A percentile compares a stretch with the other conserved stretches of the same genome.
phyloP scores from a whole-genome alignment of 2,329 filamentous ascomycete genomes.

The Zopfia rhizophila region DNA sequence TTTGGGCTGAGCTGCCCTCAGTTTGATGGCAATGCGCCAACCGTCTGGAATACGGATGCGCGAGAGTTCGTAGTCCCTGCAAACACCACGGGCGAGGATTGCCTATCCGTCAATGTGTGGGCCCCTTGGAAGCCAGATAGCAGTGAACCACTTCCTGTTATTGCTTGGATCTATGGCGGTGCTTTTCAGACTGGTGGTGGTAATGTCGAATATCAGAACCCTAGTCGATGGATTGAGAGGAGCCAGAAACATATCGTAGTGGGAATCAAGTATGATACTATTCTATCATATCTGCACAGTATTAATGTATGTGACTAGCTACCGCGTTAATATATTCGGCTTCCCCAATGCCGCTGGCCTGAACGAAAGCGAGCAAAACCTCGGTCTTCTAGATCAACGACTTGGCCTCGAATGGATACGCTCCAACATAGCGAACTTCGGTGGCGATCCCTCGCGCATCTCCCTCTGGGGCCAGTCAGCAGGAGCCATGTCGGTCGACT shows the following conservation, averaged over 20 bases:
- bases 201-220: conserved; percentile 56
- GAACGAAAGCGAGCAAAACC: conserved; percentile 29
- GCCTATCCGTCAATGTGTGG: conserved; percentile 60
- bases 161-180: conserved; percentile 62
- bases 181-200: conserved; percentile 57
- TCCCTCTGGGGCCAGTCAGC: conserved; percentile 42
- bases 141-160: conserved; percentile 52
- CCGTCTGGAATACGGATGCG: conserved; percentile 36
- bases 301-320: no score
- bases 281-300: conserved; percentile 1
- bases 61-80: conserved; percentile 35
- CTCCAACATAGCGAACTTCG: conserved; percentile 46
- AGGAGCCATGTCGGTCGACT: conserved; percentile 51
- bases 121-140: conserved; percentile 40
- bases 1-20: conserved; percentile 44
- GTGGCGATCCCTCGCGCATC: conserved; percentile 42
- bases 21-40: conserved; percentile 28
- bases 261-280: no score
- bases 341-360: conserved; percentile 36
- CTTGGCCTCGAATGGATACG: conserved; percentile 41
- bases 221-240: conserved; percentile 54
- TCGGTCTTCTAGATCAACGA: conserved; percentile 45
- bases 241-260: conserved; percentile 53
- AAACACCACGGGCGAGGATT: conserved; percentile 54
- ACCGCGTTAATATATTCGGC: conserved; percentile 42